Evolutionary conservation across 1,139 yeast species (phyloP).

Genomic region (Hemisphaericaspora xylanilytica): DNA sequence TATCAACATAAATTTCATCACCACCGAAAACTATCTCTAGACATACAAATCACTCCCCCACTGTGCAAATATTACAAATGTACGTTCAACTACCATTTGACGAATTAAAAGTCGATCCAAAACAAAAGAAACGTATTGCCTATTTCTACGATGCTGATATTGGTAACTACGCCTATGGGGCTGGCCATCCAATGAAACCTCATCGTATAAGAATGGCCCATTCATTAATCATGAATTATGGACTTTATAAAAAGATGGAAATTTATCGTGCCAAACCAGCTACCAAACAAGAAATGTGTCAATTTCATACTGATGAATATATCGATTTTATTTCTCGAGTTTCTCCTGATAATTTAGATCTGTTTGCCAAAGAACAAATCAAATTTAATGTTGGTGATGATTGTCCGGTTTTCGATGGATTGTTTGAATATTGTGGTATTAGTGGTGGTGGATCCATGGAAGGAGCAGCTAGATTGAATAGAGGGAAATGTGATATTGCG

Average conservation of each 20-base stretch:
- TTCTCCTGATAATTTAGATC: conserved; percentile 89
- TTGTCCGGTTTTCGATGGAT: conserved; percentile 95
- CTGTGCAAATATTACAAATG: conserved; percentile 24
- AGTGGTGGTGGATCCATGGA: conserved; percentile 98
- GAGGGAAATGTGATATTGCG: conserved; percentile 94
- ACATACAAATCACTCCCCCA: too few relatives aligned
- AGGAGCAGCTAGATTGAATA: conserved; percentile 88
- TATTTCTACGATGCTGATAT: conserved; percentile 70
- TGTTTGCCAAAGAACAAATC: conserved; percentile 88
- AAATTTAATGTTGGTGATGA: conserved; percentile 97
- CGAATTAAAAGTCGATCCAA: conserved; percentile 41
- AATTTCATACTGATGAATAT: conserved; percentile 96
- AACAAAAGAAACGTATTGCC: conserved; percentile 44
- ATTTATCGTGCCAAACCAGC: conserved; percentile 97
- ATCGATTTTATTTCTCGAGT: conserved; percentile 91
- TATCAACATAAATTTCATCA: conserved; percentile 1
- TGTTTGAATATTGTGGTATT: conserved; percentile 91
- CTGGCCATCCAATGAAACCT: conserved; percentile 99
- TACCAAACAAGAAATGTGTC: conserved; percentile 97
- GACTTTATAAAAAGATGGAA: conserved; percentile 95
- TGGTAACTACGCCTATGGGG: conserved; percentile 96
- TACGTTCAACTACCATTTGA: conserved; percentile 45
- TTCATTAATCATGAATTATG: conserved; percentile 94
- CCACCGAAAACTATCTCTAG: background rate
- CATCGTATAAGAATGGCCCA: conserved; percentile 99